Base-by-base conservation (phyloP, 805 yeast species). In the Hanseniaspora thailandica region DNA sequence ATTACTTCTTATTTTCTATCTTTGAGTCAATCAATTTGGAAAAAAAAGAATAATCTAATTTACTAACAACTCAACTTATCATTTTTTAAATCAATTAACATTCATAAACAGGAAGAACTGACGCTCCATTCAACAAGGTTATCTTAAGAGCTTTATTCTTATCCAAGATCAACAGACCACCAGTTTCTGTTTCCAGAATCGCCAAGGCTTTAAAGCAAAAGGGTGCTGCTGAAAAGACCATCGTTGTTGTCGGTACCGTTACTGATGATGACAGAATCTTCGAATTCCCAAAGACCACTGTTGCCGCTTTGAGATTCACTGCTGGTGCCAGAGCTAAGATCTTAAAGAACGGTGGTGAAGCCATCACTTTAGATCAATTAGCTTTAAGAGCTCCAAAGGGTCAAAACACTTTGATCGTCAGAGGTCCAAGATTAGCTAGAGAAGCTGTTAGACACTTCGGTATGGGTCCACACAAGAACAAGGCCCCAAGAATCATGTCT, bases 391-490 rank as follows among this genome's bases (percentile, higher is more conserved):
- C 97, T 74, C 99, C 99, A 76, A 88, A 89, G 76, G 99, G 99
- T 77, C 84, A 86, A 76, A 93, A 93, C 96, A 93, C 98, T 65
- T 77, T 93, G 74, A 77, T 90, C 70, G 78, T 93, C 73, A 87
- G 97, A 81, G 99, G 99, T 75, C 95, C 97, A 78, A 88, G 97
- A 86, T 81, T 78, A 78, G 71, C 95, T 76, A 87, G 99, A 82
- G 97, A 93, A 81, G 97, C 97, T 69, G 97, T 87, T 69, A 87
- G 97, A 81, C 97, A 93, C 85, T 93, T 93, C 73, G 99, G 99
- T 76, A 73, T 90, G 76, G 99, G 99, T 80, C 99, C 99, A 71
- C 98, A 93, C 94, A 87, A 87, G 83, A 77, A 81, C 79, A 93
- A 93, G 87, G 97, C 97, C 71, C 99, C 99, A 78, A 88, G 94